phyloP scores from a whole-genome alignment of 2,329 filamentous ascomycete genomes.

The Fusarium sp. region DNA sequence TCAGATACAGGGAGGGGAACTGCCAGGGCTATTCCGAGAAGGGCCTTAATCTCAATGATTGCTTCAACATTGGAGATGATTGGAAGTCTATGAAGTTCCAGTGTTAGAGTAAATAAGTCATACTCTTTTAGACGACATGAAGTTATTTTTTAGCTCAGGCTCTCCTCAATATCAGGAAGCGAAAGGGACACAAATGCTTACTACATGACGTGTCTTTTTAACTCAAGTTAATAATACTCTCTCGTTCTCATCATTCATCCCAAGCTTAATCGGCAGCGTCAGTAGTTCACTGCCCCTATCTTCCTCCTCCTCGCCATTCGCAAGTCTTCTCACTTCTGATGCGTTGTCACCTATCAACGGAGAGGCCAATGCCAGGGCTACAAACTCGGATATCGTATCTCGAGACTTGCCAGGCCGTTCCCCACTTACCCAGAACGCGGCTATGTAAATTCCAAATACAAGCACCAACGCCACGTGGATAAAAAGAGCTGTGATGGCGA shows the following conservation, averaged over 20 bases:
- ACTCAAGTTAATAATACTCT: neutral
- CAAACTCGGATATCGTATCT: neutral
- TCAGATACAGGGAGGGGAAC: neutral
- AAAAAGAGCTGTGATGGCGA: neutral
- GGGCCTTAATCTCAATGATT: neutral
- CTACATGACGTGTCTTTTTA: too few species aligned
- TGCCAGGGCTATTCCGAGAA: neutral
- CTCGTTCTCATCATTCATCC: neutral
- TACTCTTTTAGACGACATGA: neutral
- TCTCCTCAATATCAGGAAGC: neutral
- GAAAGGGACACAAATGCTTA: neutral
- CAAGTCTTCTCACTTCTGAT: neutral
- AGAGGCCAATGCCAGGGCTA: neutral
- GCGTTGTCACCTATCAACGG: neutral
- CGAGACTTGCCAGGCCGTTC: neutral
- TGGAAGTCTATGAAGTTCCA: neutral
- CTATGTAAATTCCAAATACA: neutral
- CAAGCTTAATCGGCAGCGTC: neutral
- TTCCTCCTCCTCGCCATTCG: neutral
- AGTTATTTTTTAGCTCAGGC: rapidly evolving
- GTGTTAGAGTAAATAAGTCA: neutral
- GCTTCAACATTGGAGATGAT: neutral
- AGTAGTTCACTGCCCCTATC: rapidly evolving
- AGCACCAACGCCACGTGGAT: neutral
- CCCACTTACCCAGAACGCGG: neutral